A percentile compares a stretch with the other conserved stretches of the same genome.
These are phyloP conservation scores for Rubroboletus satanas DNA, from an alignment of 768 basidiomycete species.

Conservation along the genomic window DNA sequence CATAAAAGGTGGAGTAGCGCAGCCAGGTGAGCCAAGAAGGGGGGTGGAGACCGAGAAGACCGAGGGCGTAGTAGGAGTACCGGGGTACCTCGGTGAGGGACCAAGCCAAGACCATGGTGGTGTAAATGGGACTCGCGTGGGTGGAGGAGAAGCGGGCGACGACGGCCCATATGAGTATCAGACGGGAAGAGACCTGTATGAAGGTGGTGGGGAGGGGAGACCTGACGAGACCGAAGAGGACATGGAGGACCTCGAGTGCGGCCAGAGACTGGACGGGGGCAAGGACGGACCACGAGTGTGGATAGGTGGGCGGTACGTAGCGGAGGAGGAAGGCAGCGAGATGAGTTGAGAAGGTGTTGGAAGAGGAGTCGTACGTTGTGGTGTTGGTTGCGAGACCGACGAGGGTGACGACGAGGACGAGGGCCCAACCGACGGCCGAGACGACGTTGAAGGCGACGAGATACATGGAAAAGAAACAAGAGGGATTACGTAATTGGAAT, in stretches of 20 bases:
- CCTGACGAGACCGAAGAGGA: slow-evolving; percentile 72
- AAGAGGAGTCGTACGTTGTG: slow-evolving; percentile 28
- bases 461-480: slow-evolving; percentile 39
- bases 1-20: slow-evolving; percentile 91
- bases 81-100: slow-evolving; percentile 87
- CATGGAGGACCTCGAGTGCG: slow-evolving; percentile 79
- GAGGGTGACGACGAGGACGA: slow-evolving; percentile 58
- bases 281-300: slow-evolving; percentile 55
- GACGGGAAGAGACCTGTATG: slow-evolving; percentile 75
- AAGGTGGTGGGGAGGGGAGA: slow-evolving; percentile 71
- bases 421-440: slow-evolving; percentile 72
- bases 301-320: slow-evolving; percentile 44
- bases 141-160: slow-evolving; percentile 39
- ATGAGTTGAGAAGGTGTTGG: slow-evolving; percentile 36
- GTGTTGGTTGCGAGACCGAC: slow-evolving; percentile 34
- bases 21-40: slow-evolving; percentile 65
- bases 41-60: slow-evolving; percentile 47
- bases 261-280: slow-evolving; percentile 82
- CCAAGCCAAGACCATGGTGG: slow-evolving; percentile 93
- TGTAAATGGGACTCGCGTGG: slow-evolving; percentile 72
- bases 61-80: slow-evolving; percentile 80
- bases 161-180: slow-evolving; percentile 86
- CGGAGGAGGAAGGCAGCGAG: slow-evolving; percentile 31
- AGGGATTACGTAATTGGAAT: slow-evolving; percentile 6
- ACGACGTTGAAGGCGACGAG: slow-evolving; percentile 74